A percentile compares a stretch with the other conserved stretches of the same genome.
Conservation (phyloP, 2,329 filamentous ascomycete species). For the Passalora sequoiae region DNA sequence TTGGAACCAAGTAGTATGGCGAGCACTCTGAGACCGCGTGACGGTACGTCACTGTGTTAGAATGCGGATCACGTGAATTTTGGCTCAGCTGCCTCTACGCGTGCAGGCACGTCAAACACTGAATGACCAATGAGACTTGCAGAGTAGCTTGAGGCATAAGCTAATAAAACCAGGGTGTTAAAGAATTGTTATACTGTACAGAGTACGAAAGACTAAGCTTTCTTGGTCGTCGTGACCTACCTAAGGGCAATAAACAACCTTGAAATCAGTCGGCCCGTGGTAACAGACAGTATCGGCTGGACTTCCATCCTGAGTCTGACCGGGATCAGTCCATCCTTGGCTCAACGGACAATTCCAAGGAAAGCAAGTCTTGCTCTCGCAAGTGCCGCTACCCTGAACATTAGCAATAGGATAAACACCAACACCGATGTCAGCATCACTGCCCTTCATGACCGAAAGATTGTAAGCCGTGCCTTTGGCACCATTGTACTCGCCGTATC, state of each 20-base stretch:
- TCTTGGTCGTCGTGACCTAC: too few species aligned
- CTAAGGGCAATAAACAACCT: constrained; percentile 27
- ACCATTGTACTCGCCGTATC: constrained; percentile 22
- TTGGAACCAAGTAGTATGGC: too few species aligned
- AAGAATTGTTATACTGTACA: too few species aligned
- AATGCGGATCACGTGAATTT: too few species aligned
- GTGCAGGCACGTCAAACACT: too few species aligned
- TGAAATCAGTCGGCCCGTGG: constrained; percentile 27
- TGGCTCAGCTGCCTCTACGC: too few species aligned
- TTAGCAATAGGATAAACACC: constrained; percentile 21
- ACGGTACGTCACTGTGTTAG: too few species aligned
- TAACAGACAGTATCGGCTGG: constrained; percentile 33
- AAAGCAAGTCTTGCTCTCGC: constrained; percentile 25
- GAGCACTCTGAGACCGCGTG: too few species aligned
- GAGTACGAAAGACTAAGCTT: too few species aligned
- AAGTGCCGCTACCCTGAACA: constrained; percentile 19
- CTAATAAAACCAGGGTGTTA: too few species aligned
- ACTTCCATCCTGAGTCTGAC: constrained; percentile 22
- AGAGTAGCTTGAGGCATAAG: too few species aligned
- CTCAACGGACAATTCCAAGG: constrained; percentile 19
- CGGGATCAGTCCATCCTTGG: constrained; percentile 27
- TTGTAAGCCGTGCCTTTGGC: constrained; percentile 27
- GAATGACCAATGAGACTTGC: too few species aligned
- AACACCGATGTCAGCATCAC: constrained; percentile 24
- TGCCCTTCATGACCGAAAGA: constrained; percentile 26